Evolutionary conservation across 352 stramenopile genomes (phyloP), one percentile per base, ranked within the genome.

Genomic region (Pythium vanterpoolii): DNA sequence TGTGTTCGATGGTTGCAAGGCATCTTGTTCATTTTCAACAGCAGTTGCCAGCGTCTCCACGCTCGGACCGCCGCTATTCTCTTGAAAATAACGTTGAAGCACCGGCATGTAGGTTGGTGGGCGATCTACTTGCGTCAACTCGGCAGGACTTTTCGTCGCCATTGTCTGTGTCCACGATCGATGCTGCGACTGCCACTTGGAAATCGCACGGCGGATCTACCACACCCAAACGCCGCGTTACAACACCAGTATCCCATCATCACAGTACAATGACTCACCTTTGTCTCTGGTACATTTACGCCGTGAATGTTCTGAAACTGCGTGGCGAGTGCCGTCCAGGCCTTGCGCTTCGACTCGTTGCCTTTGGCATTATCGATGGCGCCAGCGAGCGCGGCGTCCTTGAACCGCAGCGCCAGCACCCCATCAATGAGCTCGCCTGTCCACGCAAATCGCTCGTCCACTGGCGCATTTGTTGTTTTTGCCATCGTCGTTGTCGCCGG

Each of bases 171-270:
- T 36, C 49, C 49, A 65, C 21, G 58, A 38, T 10, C 49, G 48
- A 33, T 65, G 42, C 27, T 65, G 58, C 9, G 58, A 65, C 49
- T 65, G 58, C 58, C 58, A 65, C 58, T 65, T 65, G 40, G 58
- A 65, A 27, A 65, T 39, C 21, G 51, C 58, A 31, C 58, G 58
- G 0, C 58, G 48, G 28, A 65, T 19, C 58, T 65, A 64, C 5
- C n/a, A 10, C 7, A 36, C 44, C 23, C 24, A 47, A 47, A 24
- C 42, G 42, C 42, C 7, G 5, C 38, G 38, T 19, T 18, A 44
- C 5, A 11, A 44, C 8, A 44, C 5, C 7, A 7, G 9, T 44
- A 23, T 19, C 38, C 40, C 38, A 34, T 14, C 18, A 38, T 2
- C 26, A 50, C 28, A 18, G 8, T 44, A 27, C 3, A 6, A 4